Conservation (phyloP, 805 yeast genomes). For the Sugiyamaella qingdaonensis region DNA sequence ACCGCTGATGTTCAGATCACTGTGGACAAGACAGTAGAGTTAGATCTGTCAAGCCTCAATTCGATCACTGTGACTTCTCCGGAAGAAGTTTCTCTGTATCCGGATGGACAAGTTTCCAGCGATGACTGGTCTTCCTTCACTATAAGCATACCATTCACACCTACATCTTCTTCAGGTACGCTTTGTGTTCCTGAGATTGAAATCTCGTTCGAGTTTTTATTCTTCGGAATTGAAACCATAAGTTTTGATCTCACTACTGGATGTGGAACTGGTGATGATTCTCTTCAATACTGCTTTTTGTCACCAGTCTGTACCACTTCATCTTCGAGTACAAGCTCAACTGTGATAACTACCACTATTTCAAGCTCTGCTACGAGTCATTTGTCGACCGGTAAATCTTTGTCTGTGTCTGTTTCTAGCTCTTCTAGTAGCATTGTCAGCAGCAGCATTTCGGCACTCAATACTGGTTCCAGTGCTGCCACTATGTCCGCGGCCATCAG, state of each 20-base stretch:
- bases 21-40: background rate
- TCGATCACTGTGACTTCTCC: background rate
- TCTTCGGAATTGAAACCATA: background rate
- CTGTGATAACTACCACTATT: background rate
- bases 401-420: no score
- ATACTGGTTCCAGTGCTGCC: background rate
- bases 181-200: background rate
- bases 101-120: background rate
- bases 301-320: background rate
- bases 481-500: background rate
- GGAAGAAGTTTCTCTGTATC: background rate
- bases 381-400: background rate
- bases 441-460: no score
- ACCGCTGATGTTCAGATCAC: background rate
- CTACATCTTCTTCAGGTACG: background rate
- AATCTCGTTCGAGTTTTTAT: background rate
- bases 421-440: no score
- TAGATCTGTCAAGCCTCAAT: background rate
- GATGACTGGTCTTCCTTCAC: background rate
- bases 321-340: no score
- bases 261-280: background rate
- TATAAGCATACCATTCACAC: background rate
- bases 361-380: background rate
- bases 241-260: background rate
- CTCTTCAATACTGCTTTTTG: background rate